Evolutionary conservation across 768 basidiomycete genomes (phyloP), one percentile per base, ranked within the genome.

Genomic region (Pleurotus platypus): DNA sequence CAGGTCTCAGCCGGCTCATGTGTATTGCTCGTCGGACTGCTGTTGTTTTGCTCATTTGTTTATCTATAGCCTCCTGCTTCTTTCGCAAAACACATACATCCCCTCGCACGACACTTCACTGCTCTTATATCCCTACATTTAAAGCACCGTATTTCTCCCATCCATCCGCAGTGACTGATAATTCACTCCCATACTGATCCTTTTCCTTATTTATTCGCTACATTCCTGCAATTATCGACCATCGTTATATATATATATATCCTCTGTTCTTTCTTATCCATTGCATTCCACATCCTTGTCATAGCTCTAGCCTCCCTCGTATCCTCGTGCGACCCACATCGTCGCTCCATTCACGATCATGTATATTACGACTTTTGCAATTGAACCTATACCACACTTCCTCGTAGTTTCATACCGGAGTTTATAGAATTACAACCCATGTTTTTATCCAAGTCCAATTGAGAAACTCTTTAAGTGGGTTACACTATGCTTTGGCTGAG

Each of bases 41-140:
- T 54, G 51, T 54, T 54, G 51, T 54, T 54, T 45, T 50, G 27
- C 51, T 54, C 51, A 22, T 40, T 22, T 54, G 51, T 54, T 54
- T 54, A 54, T 54, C 39, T 24, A 54, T 54, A 40, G 20, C 8
- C 46, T 20, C 24, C 24, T 26, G 46, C 46, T 30, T 15, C 48
- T 61, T 39, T 54, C 51, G 38, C 51, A 40, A 54, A 58, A 30
- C 67, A 61, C 67, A 63, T 66, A 67, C 65, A 69, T 70, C 69
- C 63, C 71, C 56, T 56, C 58, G 46, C 66, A 68, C 61, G 58
- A 60, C 56, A 12, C 47, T 35, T 13, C 48, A 49, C 48, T 55
- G 42, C 53, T 24, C 50, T 26, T 22, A 54, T 54, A 54, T 54
- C 39, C 38, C 15, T 54, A 56, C 42, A 56, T 56, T 56, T 47